phyloP scores from a whole-genome alignment of 2,329 filamentous ascomycete species.

The Aspergillus sp. region DNA sequence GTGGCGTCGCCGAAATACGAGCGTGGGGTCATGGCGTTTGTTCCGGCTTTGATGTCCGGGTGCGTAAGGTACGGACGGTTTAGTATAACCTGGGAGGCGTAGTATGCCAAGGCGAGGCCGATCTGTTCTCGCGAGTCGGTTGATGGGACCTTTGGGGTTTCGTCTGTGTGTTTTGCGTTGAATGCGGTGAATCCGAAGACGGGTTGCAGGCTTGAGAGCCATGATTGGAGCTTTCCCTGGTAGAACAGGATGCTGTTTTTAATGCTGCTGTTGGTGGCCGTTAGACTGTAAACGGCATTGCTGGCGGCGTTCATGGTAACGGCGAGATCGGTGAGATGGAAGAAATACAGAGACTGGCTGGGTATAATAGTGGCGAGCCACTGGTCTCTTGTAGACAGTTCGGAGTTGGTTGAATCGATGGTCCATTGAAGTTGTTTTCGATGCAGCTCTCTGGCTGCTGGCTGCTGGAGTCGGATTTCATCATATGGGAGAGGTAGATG shows the following conservation, averaged over 20 bases:
- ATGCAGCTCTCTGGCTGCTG: background rate
- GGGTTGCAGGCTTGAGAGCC: background rate
- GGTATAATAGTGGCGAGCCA: background rate
- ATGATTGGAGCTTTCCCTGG: background rate
- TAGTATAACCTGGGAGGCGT: background rate
- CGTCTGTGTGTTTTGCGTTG: background rate
- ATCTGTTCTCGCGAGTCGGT: background rate
- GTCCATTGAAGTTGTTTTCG: background rate
- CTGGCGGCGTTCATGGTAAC: background rate
- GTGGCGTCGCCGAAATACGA: background rate
- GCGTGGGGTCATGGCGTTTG: background rate
- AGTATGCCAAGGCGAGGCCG: background rate
- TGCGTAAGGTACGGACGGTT: background rate
- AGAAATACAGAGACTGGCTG: slow-evolving; percentile 1
- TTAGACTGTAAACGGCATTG: background rate
- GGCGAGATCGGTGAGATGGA: background rate
- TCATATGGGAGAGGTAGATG: background rate
- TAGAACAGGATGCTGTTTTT: background rate
- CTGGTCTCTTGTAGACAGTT: background rate
- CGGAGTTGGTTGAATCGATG: background rate
- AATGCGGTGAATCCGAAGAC: background rate
- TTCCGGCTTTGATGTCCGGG: background rate
- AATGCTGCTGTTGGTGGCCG: background rate
- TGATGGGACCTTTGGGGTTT: background rate
- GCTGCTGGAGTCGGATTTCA: background rate